Conservation (phyloP, 805 yeast genomes). For the Grigorovia humatica region DNA sequence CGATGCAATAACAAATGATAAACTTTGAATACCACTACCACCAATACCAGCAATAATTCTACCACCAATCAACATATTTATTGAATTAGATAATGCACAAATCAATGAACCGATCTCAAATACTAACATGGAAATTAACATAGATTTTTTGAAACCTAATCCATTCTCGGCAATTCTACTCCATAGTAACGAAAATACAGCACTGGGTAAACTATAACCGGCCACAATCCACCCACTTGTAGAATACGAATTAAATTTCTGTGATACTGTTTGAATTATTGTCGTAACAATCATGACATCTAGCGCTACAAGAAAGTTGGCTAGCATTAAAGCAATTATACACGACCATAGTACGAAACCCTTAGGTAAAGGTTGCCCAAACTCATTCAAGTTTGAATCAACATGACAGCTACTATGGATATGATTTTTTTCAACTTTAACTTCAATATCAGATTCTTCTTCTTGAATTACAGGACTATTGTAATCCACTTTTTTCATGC, state of each 20-base stretch:
- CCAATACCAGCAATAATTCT: conserved; percentile 65
- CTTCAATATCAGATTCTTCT: not conserved
- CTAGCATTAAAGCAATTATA: conserved; percentile 12
- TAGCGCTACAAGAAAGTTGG: conserved; percentile 34
- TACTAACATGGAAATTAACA: conserved; percentile 38
- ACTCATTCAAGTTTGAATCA: conserved; percentile 1
- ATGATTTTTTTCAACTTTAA: not conserved
- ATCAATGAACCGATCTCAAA: conserved; percentile 57
- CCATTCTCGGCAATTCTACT: conserved; percentile 43
- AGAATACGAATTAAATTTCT: conserved; percentile 38
- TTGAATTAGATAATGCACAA: conserved; percentile 42
- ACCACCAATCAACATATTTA: conserved; percentile 59
- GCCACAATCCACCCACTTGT: conserved; percentile 51
- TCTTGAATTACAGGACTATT: not conserved
- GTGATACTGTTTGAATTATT: conserved; percentile 39
- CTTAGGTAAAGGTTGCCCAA: conserved; percentile 4
- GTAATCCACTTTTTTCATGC: too few species aligned
- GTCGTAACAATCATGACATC: conserved; percentile 54
- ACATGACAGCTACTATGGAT: not conserved
- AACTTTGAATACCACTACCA: conserved; percentile 58
- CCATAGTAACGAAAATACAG: conserved; percentile 45
- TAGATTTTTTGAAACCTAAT: conserved; percentile 44
- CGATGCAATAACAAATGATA: conserved; percentile 46
- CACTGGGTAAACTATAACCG: conserved; percentile 45
- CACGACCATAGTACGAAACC: conserved; percentile 9